A percentile compares a stretch with the other conserved stretches of the same genome.
Evolutionary conservation across 2,329 filamentous ascomycete genomes (phyloP).

Genomic region (Clarireedia hainanense): DNA sequence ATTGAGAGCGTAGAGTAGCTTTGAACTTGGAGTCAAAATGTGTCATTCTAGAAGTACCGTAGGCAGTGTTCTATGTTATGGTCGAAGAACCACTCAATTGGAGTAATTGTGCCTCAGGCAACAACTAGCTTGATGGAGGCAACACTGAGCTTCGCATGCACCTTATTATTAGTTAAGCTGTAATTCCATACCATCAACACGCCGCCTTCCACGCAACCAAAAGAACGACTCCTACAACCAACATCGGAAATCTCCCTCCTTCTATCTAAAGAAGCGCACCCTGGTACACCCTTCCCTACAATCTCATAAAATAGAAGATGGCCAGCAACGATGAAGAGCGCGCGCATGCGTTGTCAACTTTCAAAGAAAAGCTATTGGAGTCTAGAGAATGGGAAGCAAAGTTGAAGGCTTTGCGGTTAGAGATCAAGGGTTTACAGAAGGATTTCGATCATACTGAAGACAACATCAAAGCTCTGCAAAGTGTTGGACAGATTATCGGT

Average conservation of each 20-base stretch:
- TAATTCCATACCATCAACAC: slow-evolving; percentile 3
- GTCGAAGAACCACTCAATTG: too few species aligned
- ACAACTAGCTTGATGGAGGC: not conserved
- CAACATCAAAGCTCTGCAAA: slow-evolving; percentile 98
- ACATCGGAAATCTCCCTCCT: not conserved
- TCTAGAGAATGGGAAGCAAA: slow-evolving; percentile 98
- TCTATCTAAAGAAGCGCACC: not conserved
- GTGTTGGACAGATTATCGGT: slow-evolving; percentile 97
- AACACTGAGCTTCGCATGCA: slow-evolving; percentile 10
- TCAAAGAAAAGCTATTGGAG: slow-evolving; percentile 78
- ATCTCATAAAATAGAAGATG: slow-evolving; percentile 1
- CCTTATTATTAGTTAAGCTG: slow-evolving; percentile 1
- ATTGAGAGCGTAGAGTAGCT: too few species aligned
- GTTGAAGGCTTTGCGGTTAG: slow-evolving; percentile 85
- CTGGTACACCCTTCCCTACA: not conserved
- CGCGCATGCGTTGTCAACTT: slow-evolving; percentile 65
- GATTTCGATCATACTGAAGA: slow-evolving; percentile 97
- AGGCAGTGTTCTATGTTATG: not conserved
- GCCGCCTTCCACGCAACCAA: slow-evolving; percentile 4
- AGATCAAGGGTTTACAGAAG: slow-evolving; percentile 91
- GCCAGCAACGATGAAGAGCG: slow-evolving; percentile 41
- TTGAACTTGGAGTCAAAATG: too few species aligned
- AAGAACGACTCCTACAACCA: not conserved
- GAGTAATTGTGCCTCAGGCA: not conserved
- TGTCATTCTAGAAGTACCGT: too few species aligned